A percentile compares a stretch with the other conserved stretches of the same genome.
These are phyloP conservation scores for Kwoniella sp. DNA, from an alignment of 768 basidiomycete genomes.

Conservation along the genomic window DNA sequence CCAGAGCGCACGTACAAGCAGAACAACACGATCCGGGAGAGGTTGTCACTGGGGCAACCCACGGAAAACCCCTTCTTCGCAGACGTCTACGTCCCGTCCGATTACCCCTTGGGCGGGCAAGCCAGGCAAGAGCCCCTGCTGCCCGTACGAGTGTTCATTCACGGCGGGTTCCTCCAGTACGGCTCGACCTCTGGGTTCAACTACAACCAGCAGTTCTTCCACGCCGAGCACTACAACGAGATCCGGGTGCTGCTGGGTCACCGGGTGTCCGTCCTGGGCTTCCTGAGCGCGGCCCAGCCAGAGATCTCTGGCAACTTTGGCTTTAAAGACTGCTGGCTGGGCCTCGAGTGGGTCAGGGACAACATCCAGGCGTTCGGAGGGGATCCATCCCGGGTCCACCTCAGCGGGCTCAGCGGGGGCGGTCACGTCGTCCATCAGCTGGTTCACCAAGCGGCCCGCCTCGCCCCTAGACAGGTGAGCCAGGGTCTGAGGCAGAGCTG, in stretches of 20 bases:
- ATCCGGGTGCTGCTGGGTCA: slow-evolving; percentile 76
- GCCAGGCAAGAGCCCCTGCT: slow-evolving; percentile 46
- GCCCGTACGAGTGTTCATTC: slow-evolving; percentile 70
- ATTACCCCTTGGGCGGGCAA: slow-evolving; percentile 30
- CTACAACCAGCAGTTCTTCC: slow-evolving; percentile 64
- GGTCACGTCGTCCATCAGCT: slow-evolving; percentile 68
- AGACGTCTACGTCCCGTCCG: slow-evolving; percentile 54
- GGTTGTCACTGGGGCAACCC: slow-evolving; percentile 64
- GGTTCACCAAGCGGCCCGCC: slow-evolving; percentile 63
- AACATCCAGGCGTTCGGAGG: slow-evolving; percentile 70
- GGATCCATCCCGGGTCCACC: slow-evolving; percentile 59
- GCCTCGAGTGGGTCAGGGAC: slow-evolving; percentile 65
- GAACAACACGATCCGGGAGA: slow-evolving; percentile 57
- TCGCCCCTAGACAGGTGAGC: slow-evolving; percentile 54
- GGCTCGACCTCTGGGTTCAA: slow-evolving; percentile 65
- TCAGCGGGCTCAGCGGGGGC: slow-evolving; percentile 73
- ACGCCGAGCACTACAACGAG: slow-evolving; percentile 59
- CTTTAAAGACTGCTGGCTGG: slow-evolving; percentile 79
- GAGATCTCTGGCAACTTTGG: slow-evolving; percentile 68
- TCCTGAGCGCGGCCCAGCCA: slow-evolving; percentile 64
- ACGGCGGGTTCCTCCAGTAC: slow-evolving; percentile 75
- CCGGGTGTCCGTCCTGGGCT: slow-evolving; percentile 71
- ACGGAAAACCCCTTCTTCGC: slow-evolving; percentile 70
- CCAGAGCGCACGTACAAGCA: slow-evolving; percentile 52
- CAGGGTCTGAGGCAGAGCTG: not conserved